phyloP scores from a whole-genome alignment of 2,329 filamentous ascomycete genomes.

The Sclerotinia borealis region DNA sequence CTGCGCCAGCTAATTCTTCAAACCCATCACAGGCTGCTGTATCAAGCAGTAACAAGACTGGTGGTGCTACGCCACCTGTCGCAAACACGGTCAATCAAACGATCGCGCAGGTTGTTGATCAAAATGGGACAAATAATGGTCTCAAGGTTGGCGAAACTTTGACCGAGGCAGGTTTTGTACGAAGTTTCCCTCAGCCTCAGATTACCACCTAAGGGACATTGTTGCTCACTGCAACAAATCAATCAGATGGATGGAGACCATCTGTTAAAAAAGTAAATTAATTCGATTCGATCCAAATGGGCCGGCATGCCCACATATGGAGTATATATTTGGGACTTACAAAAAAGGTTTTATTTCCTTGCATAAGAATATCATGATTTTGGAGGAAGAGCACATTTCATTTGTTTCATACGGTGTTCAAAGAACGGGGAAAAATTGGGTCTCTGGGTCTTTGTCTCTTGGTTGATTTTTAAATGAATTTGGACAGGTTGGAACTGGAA shows the following conservation, averaged over 20 bases:
- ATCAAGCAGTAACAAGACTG: background rate
- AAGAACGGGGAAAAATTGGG: background rate
- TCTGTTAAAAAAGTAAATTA: background rate
- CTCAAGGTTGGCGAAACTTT: slow-evolving; percentile 7
- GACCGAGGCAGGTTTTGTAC: slow-evolving; percentile 2
- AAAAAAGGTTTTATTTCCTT: background rate
- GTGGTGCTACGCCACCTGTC: background rate
- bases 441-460: background rate
- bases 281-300: background rate
- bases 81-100: background rate
- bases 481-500: background rate
- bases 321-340: background rate
- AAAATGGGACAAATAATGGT: background rate
- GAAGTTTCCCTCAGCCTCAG: slow-evolving; percentile 4
- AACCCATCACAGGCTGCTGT: slow-evolving; percentile 13
- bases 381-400: background rate
- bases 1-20: slow-evolving; percentile 3
- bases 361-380: background rate
- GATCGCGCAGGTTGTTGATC: background rate
- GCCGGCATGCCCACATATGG: background rate
- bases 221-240: background rate
- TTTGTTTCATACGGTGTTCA: background rate
- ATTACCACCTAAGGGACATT: background rate
- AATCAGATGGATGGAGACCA: background rate
- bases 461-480: background rate